These are phyloP conservation scores for Apiospora pterosperma DNA, from an alignment of 2,329 filamentous ascomycete genomes.

Conservation along the genomic window DNA sequence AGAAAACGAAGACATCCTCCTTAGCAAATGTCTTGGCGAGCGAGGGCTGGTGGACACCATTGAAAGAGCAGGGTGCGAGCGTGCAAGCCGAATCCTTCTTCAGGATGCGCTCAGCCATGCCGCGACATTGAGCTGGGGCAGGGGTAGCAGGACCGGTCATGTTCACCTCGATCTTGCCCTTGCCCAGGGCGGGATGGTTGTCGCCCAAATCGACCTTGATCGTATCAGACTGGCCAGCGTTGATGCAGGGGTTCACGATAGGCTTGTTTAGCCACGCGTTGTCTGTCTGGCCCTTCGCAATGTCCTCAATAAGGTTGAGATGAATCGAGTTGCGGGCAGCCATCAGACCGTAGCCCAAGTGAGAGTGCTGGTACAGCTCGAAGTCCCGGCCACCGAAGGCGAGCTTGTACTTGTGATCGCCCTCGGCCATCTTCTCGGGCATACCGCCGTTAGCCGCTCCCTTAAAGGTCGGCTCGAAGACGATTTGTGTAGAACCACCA, in stretches of 20 bases:
- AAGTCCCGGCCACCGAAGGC: conserved; percentile 89
- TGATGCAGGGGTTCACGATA: conserved; percentile 59
- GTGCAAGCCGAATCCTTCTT: conserved; percentile 80
- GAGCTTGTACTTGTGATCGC: conserved; percentile 94
- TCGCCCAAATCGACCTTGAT: conserved; percentile 70
- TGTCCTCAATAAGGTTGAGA: conserved; percentile 67
- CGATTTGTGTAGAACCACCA: conserved; percentile 96
- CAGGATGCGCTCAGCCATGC: conserved; percentile 84
- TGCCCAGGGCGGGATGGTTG: conserved; percentile 59
- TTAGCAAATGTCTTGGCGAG: conserved; percentile 86
- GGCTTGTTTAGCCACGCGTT: conserved; percentile 36
- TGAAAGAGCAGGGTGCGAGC: conserved; percentile 94
- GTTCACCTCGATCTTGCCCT: conserved; percentile 63
- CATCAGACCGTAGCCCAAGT: conserved; percentile 96
- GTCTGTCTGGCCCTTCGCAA: conserved; percentile 57
- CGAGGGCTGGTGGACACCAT: conserved; percentile 91
- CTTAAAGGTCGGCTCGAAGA: conserved; percentile 94
- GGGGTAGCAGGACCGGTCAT: conserved; percentile 81
- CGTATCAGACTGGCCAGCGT: conserved; percentile 70
- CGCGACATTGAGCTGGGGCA: conserved; percentile 82
- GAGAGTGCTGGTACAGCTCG: conserved; percentile 95
- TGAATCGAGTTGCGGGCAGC: conserved; percentile 86
- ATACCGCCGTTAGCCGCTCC: conserved; percentile 70
- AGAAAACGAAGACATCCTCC: conserved; percentile 95
- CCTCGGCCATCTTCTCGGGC: conserved; percentile 78